These are phyloP conservation scores for Daldinia decipiens DNA, from an alignment of 495 filamentous ascomycete species.

Conservation along the genomic window DNA sequence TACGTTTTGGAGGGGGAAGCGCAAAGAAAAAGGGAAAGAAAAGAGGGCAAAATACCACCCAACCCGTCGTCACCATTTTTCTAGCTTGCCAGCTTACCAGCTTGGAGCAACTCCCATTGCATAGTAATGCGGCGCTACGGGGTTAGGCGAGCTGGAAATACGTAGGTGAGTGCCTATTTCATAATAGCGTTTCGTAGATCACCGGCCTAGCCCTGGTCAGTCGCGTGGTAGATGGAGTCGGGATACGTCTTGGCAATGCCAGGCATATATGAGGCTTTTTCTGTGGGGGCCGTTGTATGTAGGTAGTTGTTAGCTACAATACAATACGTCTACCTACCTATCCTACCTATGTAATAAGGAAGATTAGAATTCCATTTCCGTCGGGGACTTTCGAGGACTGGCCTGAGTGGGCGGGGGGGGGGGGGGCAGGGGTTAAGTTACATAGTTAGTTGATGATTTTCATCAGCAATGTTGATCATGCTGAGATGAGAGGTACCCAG, in stretches of 20 bases:
- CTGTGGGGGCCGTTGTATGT: constrained; percentile 25
- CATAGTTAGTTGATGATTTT: constrained; percentile 32
- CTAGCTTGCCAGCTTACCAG: constrained; percentile 25
- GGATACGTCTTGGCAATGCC: constrained; percentile 38
- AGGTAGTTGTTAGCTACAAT: too few relatives aligned
- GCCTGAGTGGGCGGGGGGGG: constrained; percentile 34
- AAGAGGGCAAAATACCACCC: constrained; percentile 23
- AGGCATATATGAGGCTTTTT: constrained; percentile 38
- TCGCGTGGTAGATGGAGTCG: constrained; percentile 44
- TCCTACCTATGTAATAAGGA: constrained; percentile 24
- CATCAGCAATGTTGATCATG: constrained; percentile 41
- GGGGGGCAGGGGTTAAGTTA: background rate
- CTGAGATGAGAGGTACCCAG: constrained; percentile 30
- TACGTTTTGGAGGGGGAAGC: constrained; percentile 6
- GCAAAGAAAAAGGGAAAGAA: background rate
- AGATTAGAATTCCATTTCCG: constrained; percentile 39
- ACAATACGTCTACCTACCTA: too few relatives aligned
- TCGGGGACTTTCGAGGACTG: constrained; percentile 41
- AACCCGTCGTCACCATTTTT: constrained; percentile 30
- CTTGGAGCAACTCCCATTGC: constrained; percentile 23
- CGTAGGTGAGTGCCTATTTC: constrained; percentile 37
- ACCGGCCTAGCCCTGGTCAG: constrained; percentile 39
- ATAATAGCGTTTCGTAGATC: constrained; percentile 42
- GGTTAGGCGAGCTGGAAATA: constrained; percentile 32
- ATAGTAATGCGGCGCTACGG: constrained; percentile 43